phyloP scores from a whole-genome alignment of 768 basidiomycete genomes.

The Favolaschia claudopus region DNA sequence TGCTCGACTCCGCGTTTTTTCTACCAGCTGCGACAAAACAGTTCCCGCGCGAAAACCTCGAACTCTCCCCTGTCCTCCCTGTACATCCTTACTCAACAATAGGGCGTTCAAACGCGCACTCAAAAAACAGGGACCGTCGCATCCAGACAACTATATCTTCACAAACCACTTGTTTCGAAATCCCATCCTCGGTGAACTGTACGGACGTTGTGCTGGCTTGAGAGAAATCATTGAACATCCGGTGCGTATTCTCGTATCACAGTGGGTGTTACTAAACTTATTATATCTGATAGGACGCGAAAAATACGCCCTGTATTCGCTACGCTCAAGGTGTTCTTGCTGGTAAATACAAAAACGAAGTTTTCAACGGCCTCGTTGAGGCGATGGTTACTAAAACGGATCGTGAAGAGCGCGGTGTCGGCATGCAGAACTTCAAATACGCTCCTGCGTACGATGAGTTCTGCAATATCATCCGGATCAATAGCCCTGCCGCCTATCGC shows the following conservation, averaged over 20 bases:
- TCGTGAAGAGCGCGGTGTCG: slow-evolving; percentile 35
- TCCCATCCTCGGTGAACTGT: background rate
- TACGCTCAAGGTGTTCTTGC: slow-evolving; percentile 27
- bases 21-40: background rate
- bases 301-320: slow-evolving; percentile 4
- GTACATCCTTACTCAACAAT: background rate
- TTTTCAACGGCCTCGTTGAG: slow-evolving; percentile 38
- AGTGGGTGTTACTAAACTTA: background rate
- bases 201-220: background rate
- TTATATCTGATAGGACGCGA: background rate
- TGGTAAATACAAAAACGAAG: slow-evolving; percentile 35
- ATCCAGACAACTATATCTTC: background rate
- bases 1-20: slow-evolving; percentile 2
- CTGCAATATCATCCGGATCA: slow-evolving; percentile 31
- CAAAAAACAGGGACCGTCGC: background rate
- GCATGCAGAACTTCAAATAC: slow-evolving; percentile 45
- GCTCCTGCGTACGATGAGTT: slow-evolving; percentile 40
- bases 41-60: background rate
- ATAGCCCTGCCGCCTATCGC: slow-evolving; percentile 30
- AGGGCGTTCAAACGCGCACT: background rate
- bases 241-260: background rate
- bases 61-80: background rate
- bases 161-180: background rate
- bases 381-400: slow-evolving; percentile 37
- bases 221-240: slow-evolving; percentile 4